These are phyloP conservation scores for Clonostachys solani DNA, from an alignment of 2,329 filamentous ascomycete genomes.

Conservation along the genomic window DNA sequence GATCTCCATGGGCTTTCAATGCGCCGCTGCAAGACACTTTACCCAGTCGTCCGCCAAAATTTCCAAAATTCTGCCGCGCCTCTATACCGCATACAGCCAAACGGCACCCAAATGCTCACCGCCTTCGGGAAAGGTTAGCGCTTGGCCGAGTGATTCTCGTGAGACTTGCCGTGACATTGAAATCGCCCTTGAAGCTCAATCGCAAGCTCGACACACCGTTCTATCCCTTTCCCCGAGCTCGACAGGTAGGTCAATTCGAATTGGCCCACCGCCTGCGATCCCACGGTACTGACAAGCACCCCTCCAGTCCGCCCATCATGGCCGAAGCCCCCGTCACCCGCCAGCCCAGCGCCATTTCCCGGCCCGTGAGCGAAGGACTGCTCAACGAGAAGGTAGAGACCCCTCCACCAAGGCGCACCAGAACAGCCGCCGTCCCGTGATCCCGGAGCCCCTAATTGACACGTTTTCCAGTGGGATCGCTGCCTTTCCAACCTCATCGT, in stretches of 20 bases:
- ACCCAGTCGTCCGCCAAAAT: constrained; percentile 26
- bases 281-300: neutral
- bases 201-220: too few relatives aligned
- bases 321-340: constrained; percentile 41
- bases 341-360: constrained; percentile 61
- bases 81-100: constrained; percentile 12
- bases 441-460: neutral
- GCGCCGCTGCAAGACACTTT: constrained; percentile 5
- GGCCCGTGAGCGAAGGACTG: constrained; percentile 94
- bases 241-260: too few relatives aligned
- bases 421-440: too few relatives aligned
- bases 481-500: constrained; percentile 97
- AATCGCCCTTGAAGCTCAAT: too few relatives aligned
- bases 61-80: constrained; percentile 39
- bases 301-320: constrained; percentile 33
- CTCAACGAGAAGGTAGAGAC: constrained; percentile 92
- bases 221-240: too few relatives aligned
- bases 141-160: constrained; percentile 30
- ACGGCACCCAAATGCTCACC: constrained; percentile 25
- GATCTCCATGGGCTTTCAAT: too few relatives aligned
- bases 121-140: constrained; percentile 31
- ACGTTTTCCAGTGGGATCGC: constrained; percentile 77
- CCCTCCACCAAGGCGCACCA: too few relatives aligned
- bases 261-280: too few relatives aligned
- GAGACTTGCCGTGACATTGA: constrained; percentile 1